Base-by-base conservation (phyloP, 2,329 filamentous ascomycete species). In the Fusarium mexicanum region DNA sequence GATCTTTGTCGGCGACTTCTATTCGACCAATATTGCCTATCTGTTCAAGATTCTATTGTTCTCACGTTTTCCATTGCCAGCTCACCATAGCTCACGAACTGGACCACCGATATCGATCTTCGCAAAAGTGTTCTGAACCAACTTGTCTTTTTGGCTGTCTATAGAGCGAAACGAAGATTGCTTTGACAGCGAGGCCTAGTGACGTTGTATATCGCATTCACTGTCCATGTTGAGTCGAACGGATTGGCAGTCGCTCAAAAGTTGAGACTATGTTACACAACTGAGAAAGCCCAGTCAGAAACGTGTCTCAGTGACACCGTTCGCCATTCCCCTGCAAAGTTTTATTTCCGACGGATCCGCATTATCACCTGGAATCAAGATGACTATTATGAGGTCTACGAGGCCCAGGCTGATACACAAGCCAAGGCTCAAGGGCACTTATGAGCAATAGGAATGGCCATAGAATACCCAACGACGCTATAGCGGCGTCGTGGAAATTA, bases 101-200 rank as follows among this genome's bases (percentile, higher is more conserved):
- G 8, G 20, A 13, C 17, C 51, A 18, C 20, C 17, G 5, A 3
- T 13, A 5, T n/a, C 2, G 2, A 54, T 29, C 20, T 11, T 9
- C n/a, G 6, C 4, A 17, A 12, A 20, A 17, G 10, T 38, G 7
- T 4, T 26, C 18, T 3, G 1, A 12, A 8, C 4, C 2, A 22
- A 17, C 24, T 20, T 20, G 17, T 8, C 18, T 16, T 18, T 2
- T 12, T 17, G 3, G 16, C 14, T 29, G 22, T 2, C 22, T n/a
- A 33, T 13, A 29, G 9, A 50, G 29, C n/a, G 31, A 14, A 35
- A 10, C 8, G 7, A 35, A 14, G 8, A 1, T 8, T 18, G 12
- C 7, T 35, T 17, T 24, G 17, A 10, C 4, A 24, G 31, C 12
- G 12, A 24, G 12, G 11, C 31, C 8, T 35, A 12, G 12, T 24